Conservation (phyloP, 2,329 filamentous ascomycete species). For the Xylaria sp. region DNA sequence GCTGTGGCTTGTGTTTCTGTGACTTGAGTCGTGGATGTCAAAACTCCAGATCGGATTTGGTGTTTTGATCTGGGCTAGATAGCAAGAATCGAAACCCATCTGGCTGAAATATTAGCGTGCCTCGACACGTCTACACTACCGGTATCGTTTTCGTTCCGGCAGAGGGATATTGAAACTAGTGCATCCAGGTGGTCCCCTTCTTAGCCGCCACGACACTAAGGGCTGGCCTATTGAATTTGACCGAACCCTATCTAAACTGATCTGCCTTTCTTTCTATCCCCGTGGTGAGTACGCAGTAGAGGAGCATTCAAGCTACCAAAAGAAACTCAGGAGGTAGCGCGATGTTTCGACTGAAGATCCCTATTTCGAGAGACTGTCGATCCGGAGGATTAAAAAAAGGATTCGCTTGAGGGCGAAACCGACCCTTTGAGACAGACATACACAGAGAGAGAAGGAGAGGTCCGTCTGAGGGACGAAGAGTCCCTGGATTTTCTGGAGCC, state of each 20-base stretch:
- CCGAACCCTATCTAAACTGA: neutral
- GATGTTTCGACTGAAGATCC: neutral
- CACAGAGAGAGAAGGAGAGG: neutral
- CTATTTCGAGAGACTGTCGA: neutral
- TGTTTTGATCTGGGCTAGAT: neutral
- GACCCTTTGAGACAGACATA: too few relatives aligned
- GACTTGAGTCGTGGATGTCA: neutral
- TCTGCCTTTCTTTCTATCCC: neutral
- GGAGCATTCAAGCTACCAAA: neutral
- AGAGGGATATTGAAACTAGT: neutral
- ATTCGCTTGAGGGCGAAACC: slow-evolving; percentile 4
- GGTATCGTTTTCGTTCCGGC: neutral
- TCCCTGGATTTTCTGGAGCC: slow-evolving; percentile 17
- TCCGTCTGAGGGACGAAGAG: neutral
- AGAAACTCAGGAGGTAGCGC: neutral
- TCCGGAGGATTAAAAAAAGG: neutral
- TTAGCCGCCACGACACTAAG: neutral
- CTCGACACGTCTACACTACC: neutral
- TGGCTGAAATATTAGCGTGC: neutral
- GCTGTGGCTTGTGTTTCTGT: neutral
- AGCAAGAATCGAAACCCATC: neutral
- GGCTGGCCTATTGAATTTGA: neutral
- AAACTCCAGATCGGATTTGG: neutral
- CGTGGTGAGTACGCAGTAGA: neutral
- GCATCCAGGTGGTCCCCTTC: neutral